These are phyloP conservation scores for Suhomyces chickasaworum DNA, from an alignment of 1,139 yeast genomes.

Conservation along the genomic window DNA sequence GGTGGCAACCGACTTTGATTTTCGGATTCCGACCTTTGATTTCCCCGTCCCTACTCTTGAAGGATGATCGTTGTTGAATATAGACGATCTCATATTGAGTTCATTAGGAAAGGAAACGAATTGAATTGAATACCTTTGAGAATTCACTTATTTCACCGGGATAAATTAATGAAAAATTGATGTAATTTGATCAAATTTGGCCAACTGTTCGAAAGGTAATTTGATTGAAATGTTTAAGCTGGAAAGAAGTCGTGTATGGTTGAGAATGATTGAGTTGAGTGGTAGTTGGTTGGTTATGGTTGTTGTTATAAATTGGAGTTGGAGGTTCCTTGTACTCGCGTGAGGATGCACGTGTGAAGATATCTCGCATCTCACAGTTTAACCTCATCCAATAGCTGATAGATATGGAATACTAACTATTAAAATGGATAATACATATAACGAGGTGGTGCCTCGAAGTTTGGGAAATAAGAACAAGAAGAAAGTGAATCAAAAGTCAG, in stretches of 20 bases:
- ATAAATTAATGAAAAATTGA: too few relatives aligned
- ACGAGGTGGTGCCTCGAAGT: conserved; percentile 22
- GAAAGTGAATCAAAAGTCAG: neutral
- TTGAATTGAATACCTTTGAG: too few relatives aligned
- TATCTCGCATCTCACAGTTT: too few relatives aligned
- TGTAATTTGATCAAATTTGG: too few relatives aligned
- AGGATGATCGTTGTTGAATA: conserved; percentile 31
- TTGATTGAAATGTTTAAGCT: neutral
- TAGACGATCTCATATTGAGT: conserved; percentile 38
- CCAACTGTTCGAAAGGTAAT: too few relatives aligned
- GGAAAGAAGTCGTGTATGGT: neutral
- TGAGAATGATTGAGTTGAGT: neutral
- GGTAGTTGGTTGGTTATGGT: neutral
- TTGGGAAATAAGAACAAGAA: conserved; percentile 6
- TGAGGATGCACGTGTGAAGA: neutral
- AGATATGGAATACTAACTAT: neutral
- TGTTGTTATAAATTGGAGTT: neutral
- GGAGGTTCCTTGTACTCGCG: neutral
- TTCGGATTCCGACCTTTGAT: conserved; percentile 17
- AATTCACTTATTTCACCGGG: too few relatives aligned
- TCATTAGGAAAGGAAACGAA: conserved; percentile 5
- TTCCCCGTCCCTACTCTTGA: conserved; percentile 11
- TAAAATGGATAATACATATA: conserved; percentile 16
- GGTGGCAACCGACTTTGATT: conserved; percentile 19
- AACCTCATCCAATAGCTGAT: neutral